phyloP scores from a whole-genome alignment of 495 filamentous ascomycete species.

The Penicillium chermesinum region DNA sequence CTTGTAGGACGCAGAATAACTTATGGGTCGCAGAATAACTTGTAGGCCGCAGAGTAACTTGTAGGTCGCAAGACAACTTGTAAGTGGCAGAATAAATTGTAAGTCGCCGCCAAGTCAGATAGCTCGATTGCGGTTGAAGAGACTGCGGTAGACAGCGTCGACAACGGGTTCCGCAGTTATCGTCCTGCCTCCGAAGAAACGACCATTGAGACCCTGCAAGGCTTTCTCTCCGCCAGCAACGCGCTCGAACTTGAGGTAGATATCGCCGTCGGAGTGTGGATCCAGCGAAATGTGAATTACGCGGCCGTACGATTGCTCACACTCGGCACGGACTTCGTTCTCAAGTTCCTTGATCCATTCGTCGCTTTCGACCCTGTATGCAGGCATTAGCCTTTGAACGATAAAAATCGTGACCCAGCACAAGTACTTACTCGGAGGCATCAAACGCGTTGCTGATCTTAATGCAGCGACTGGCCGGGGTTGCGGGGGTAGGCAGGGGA shows the following conservation, averaged over 20 bases:
- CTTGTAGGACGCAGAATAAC: no score
- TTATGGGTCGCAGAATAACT: no score
- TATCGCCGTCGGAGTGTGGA: slow-evolving; percentile 88
- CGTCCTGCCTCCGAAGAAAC: slow-evolving; percentile 85
- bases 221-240: slow-evolving; percentile 94
- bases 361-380: slow-evolving; percentile 73
- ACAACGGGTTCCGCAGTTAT: slow-evolving; percentile 94
- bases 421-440: slow-evolving; percentile 69
- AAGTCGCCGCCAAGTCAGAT: no score
- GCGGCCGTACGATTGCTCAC: slow-evolving; percentile 92
- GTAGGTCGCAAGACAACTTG: no score
- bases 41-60: no score
- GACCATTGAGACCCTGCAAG: slow-evolving; percentile 93
- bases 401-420: not conserved
- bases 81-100: not conserved
- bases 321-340: slow-evolving; percentile 89
- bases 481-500: slow-evolving; percentile 77
- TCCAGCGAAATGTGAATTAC: slow-evolving; percentile 97
- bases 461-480: slow-evolving; percentile 91
- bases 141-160: slow-evolving; percentile 95
- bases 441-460: slow-evolving; percentile 96
- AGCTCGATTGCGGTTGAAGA: slow-evolving; percentile 83
- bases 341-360: slow-evolving; percentile 90
- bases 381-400: slow-evolving; percentile 36
- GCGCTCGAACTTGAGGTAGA: slow-evolving; percentile 96